Base-by-base conservation (phyloP, 768 basidiomycete species). In the Pisolithus marmoratus region DNA sequence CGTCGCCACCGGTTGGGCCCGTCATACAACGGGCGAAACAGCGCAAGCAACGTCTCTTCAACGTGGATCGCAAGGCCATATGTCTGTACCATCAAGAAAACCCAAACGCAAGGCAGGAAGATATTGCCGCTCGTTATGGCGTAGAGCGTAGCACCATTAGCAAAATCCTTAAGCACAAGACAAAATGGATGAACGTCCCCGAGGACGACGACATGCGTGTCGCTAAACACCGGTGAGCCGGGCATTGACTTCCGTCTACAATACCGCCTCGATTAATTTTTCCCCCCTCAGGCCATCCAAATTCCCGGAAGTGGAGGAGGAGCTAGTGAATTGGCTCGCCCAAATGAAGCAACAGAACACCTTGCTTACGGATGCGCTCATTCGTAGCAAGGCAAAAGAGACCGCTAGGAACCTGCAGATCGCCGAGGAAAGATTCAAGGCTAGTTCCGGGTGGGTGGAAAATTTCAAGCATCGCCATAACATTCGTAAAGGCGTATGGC, bases 81-180 rank as follows among this genome's bases (percentile, higher is more conserved):
- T 93, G 91, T 60, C 50, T 74, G 12, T 85, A 81, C 64, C 80
- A 83, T 54, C 69, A 74, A 48, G 70, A 81, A 4, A 72, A 89
- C 60, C 87, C 85, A 0, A 79, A 79, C 48, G 74, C 80, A 19
- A 80, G 87, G 53, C 92, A 94, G 66, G 90, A 93, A 62, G 88
- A 91, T 63, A 90, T 94, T 59, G 92, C 86, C 5, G 72, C 73
- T 11, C 70, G 72, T 29, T 94, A 85, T 64, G 80, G 81, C 46
- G 86, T 93, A 54, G 92, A 94, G 63, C 83, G 92, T 48, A 93
- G 90, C 70, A 94, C 92, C n/a, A 85, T 94, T 67, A 89, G 87
- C 70, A 94, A 94, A 71, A 93, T 92, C 56, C 76, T 94, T 58
- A 93, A 93, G 68, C 72, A 86, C 62, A 90, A 87, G 68, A 75